These are phyloP conservation scores for Euphorbia pulcherrima DNA, from an alignment of 345 rosid genomes.

Conservation along the genomic window DNA sequence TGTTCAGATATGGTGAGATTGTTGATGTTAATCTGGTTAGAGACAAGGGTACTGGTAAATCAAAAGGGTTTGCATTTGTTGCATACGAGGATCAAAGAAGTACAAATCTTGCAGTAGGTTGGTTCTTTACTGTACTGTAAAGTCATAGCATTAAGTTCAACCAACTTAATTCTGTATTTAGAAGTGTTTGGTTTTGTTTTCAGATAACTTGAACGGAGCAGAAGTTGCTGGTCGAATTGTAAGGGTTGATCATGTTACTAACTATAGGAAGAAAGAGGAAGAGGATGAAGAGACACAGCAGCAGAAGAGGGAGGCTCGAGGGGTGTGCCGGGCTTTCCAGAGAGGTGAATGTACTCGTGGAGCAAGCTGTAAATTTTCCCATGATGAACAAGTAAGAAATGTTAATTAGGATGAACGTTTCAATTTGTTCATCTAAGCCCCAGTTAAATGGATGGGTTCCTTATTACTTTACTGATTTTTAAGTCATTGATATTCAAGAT, in stretches of 20 bases:
- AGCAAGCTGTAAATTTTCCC: slow-evolving; percentile 82
- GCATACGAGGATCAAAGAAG: slow-evolving; percentile 97
- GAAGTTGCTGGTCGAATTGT: slow-evolving; percentile 61
- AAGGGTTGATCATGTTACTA: slow-evolving; percentile 67
- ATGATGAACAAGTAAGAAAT: slow-evolving; percentile 66
- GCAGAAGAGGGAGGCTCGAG: slow-evolving; percentile 80
- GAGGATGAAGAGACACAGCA: slow-evolving; percentile 71
- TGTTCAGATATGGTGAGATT: slow-evolving; percentile 68
- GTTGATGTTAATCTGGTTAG: slow-evolving; percentile 89
- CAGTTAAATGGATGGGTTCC: neutral
- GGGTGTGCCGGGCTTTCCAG: slow-evolving; percentile 89
- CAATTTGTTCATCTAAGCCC: neutral
- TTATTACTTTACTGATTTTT: slow-evolving; percentile 3
- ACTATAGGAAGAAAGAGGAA: slow-evolving; percentile 74
- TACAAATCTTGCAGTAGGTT: slow-evolving; percentile 88
- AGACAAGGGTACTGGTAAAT: slow-evolving; percentile 90
- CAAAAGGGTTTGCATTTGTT: slow-evolving; percentile 81
- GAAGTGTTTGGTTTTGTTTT: slow-evolving; percentile 10
- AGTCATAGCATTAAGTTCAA: neutral
- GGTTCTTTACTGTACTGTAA: slow-evolving; percentile 13
- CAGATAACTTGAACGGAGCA: slow-evolving; percentile 88
- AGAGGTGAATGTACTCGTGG: slow-evolving; percentile 89
- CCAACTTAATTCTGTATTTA: neutral
- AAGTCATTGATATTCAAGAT: neutral
- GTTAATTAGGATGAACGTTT: neutral